These are phyloP conservation scores for Kurtzmaniella cleridarum DNA, from an alignment of 805 yeast species.

Conservation along the genomic window DNA sequence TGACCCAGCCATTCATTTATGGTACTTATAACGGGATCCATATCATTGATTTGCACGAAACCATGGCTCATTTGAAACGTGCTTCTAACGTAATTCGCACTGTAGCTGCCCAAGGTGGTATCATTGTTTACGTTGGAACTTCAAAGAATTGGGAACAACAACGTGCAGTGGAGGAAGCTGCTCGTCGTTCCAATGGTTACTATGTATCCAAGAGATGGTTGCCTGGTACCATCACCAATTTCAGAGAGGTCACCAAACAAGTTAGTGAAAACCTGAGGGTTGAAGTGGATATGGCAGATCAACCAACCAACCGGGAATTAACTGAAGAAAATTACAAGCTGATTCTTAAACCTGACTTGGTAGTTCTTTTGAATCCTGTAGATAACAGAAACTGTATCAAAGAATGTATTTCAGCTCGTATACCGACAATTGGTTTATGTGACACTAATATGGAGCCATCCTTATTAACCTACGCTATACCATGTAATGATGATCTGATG, in stretches of 20 bases:
- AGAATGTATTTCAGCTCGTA: constrained; percentile 76
- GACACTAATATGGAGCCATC: constrained; percentile 94
- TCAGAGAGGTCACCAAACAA: constrained; percentile 61
- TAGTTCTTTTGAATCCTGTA: constrained; percentile 80
- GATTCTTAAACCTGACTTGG: constrained; percentile 81
- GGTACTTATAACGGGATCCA: constrained; percentile 91
- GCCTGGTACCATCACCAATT: constrained; percentile 91
- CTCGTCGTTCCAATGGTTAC: constrained; percentile 70
- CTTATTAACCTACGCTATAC: constrained; percentile 87
- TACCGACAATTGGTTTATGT: constrained; percentile 90
- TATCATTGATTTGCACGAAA: constrained; percentile 79
- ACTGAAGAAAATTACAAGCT: constrained; percentile 43
- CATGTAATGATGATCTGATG: constrained; percentile 89
- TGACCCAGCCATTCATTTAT: constrained; percentile 79
- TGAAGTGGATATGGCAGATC: constrained; percentile 73
- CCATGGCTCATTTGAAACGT: constrained; percentile 66
- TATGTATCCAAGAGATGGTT: constrained; percentile 85
- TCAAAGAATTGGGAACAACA: constrained; percentile 62
- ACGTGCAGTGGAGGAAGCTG: constrained; percentile 72
- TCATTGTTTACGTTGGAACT: constrained; percentile 80
- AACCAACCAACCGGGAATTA: constrained; percentile 56
- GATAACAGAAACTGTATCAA: constrained; percentile 75
- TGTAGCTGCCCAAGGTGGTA: constrained; percentile 78
- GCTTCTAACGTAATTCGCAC: constrained; percentile 85
- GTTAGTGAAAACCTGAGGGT: constrained; percentile 24